Evolutionary conservation across 192 early-diverging fungal species (phyloP).

Genomic region (Umbelopsis ramanniana): DNA sequence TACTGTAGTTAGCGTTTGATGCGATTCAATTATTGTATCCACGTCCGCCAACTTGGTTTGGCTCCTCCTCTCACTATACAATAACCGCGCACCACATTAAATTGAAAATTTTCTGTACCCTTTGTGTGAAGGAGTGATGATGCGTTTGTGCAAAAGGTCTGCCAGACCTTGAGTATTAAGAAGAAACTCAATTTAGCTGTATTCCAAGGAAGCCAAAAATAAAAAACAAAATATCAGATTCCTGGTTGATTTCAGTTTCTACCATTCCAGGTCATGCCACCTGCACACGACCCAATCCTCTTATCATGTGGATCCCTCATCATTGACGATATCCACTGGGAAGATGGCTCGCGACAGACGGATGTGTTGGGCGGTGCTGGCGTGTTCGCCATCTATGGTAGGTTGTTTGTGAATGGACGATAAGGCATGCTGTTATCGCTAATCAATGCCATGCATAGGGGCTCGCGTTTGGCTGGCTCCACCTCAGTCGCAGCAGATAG

Average conservation of each 20-base stretch:
- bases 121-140: too few relatives aligned
- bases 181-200: background rate
- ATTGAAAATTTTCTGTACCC: too few relatives aligned
- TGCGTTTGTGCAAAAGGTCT: too few relatives aligned
- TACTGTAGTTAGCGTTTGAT: too few relatives aligned
- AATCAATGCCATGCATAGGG: slow-evolving; percentile 27
- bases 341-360: slow-evolving; percentile 35
- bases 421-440: background rate
- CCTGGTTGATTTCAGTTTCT: too few relatives aligned
- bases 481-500: slow-evolving; percentile 34
- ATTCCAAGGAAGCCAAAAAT: background rate
- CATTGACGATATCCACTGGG: slow-evolving; percentile 39
- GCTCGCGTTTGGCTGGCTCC: slow-evolving; percentile 44
- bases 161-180: background rate
- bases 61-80: too few relatives aligned
- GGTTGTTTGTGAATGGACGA: too few relatives aligned
- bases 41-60: too few relatives aligned
- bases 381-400: slow-evolving; percentile 50
- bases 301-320: slow-evolving; percentile 35
- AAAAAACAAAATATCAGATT: too few relatives aligned
- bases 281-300: background rate
- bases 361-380: slow-evolving; percentile 47
- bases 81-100: too few relatives aligned
- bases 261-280: too few relatives aligned
- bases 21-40: too few relatives aligned